Evolutionary conservation across 768 basidiomycete genomes (phyloP), one percentile per base, ranked within the genome.

Genomic region (Tephrocybe sp.): DNA sequence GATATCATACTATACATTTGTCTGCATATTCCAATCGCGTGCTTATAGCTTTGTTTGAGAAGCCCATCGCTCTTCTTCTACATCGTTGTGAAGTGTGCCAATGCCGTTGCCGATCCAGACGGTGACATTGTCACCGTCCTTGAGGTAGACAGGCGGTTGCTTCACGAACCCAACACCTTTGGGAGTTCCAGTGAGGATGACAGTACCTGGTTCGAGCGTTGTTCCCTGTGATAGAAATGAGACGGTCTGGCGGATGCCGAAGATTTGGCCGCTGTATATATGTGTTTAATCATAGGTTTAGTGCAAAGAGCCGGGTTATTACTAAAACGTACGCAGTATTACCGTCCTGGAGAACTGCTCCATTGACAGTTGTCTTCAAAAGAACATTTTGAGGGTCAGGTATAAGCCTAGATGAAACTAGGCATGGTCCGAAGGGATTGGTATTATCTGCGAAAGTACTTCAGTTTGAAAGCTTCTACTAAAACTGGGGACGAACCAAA

Each of bases 131-230:
- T 95, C 91, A 2, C 89, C 89, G 56, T 87, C 67, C 66, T 86
- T 84, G 21, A 94, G 73, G 56, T 79, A 87, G 21, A 86, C 38
- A 1, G 84, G 76, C 1, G 90, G 89, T 40, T 82, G 82, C 66
- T 78, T 82, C 31, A 82, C 83, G 56, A 86, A 92, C 2, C 92
- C 92, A 12, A 92, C 88, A 19, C 89, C 91, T 49, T 86, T 83
- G 1, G 89, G 89, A 28, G 87, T 89, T 5, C 87, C 86, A 1
- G 92, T 94, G 56, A 92, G 76, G 58, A 93, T 92, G 59, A 92
- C 73, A 1, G 87, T 83, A 0, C 92, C 91, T 0, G 88, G 85
- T 56, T 82, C 82, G 16, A 94, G 80, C 0, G 91, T 92, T 5
- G 90, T 92, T 3, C 83, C 89, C 61, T 92, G 88, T 0, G 89